Evolutionary conservation across 768 basidiomycete genomes (phyloP).

Genomic region (Rhizopogon sp.): DNA sequence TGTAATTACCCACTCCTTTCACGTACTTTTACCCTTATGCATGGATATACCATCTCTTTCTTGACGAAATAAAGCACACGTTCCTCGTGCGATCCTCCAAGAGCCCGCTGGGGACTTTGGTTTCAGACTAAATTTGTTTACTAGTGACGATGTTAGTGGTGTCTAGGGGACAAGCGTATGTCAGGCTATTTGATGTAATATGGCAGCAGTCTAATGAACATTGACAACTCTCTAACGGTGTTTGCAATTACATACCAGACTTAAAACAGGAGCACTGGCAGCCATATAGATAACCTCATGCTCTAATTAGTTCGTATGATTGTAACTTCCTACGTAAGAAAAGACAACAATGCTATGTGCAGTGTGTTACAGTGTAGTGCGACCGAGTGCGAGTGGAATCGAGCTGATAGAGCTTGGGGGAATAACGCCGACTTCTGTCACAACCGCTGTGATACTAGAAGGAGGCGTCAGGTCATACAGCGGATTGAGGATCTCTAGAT

Average conservation of each 20-base stretch:
- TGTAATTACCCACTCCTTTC: neutral
- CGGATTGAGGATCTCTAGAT: slow-evolving; percentile 78
- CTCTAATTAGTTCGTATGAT: neutral
- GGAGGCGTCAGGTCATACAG: slow-evolving; percentile 95
- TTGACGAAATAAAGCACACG: neutral
- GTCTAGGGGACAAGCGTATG: too few species aligned
- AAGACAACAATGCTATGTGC: neutral
- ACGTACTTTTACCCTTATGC: neutral
- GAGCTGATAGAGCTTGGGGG: slow-evolving; percentile 88
- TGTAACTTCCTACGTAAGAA: neutral
- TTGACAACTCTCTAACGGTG: too few species aligned
- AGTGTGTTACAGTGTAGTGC: slow-evolving; percentile 5
- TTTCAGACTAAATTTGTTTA: too few species aligned
- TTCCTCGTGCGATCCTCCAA: too few species aligned
- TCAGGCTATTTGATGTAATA: too few species aligned
- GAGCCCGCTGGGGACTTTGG: too few species aligned
- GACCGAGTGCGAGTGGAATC: slow-evolving; percentile 61
- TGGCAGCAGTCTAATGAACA: too few species aligned
- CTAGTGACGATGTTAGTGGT: too few species aligned
- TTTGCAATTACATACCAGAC: too few species aligned
- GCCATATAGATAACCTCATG: neutral
- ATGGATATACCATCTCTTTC: neutral
- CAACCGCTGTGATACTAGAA: slow-evolving; percentile 88
- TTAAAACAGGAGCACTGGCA: neutral
- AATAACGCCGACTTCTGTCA: slow-evolving; percentile 95